These are phyloP conservation scores for Microdochium nivale DNA, from an alignment of 2,329 filamentous ascomycete species.

Conservation along the genomic window DNA sequence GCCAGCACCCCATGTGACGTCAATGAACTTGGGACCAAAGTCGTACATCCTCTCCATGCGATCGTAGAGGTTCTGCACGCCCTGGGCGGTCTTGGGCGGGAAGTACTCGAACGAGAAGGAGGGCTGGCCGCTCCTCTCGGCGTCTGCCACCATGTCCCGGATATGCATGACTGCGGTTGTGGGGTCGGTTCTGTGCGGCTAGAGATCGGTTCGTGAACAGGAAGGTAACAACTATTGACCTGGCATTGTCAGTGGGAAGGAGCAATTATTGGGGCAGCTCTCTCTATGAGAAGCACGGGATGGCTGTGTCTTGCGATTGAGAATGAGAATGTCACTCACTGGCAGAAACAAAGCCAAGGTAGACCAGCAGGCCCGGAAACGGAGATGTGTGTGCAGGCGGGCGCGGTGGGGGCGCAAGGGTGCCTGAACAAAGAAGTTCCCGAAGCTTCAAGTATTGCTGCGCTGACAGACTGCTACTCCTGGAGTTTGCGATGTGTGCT, in stretches of 20 bases:
- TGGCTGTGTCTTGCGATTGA: too few species aligned
- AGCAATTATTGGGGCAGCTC: not conserved
- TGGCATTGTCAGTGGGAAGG: not conserved
- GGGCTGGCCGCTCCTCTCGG: slow-evolving; percentile 68
- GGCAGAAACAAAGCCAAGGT: not conserved
- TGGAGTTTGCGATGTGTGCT: not conserved
- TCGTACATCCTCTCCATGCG: slow-evolving; percentile 99
- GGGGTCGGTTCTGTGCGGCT: too few species aligned
- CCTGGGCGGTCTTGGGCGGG: slow-evolving; percentile 92
- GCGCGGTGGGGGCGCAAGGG: too few species aligned
- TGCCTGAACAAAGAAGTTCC: too few species aligned
- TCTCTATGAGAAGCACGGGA: not conserved
- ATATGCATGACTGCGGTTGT: slow-evolving; percentile 70
- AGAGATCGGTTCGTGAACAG: not conserved
- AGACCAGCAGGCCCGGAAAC: too few species aligned
- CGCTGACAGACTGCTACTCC: too few species aligned
- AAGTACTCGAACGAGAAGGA: slow-evolving; percentile 99
- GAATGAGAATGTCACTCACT: not conserved
- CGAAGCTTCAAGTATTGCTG: too few species aligned
- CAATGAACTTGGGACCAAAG: slow-evolving; percentile 89
- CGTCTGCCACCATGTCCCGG: slow-evolving; percentile 78
- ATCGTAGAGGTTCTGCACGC: slow-evolving; percentile 98
- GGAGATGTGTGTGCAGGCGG: too few species aligned
- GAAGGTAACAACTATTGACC: not conserved
- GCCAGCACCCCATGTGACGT: slow-evolving; percentile 97